Evolutionary conservation across 306 rosid species (phyloP), one percentile per base, ranked within the genome.

Genomic region (Pyrus betulifolia): DNA sequence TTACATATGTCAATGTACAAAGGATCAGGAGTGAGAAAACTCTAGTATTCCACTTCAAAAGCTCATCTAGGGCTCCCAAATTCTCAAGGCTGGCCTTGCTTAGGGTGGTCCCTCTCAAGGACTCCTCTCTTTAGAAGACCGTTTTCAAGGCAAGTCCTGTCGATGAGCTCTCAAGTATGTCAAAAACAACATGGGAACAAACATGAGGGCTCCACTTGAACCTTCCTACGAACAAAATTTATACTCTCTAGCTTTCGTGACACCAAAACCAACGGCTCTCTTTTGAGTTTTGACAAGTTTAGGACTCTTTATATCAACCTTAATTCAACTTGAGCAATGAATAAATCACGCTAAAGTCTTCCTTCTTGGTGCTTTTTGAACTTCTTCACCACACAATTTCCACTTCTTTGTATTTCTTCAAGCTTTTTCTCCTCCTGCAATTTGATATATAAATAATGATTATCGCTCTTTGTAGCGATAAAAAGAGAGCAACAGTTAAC

Each of bases 211-310:
- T 93, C 91, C 79, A 91, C 77, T 57, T 82, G 89, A 17, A 91
- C 71, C 86, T 81, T 85, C 82, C 85, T 85, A 81, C 82, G 84
- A 25, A 82, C 79, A 65, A 91, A 84, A 65, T 70, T 84, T 67
- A 91, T 77, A 25, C 85, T 77, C 40, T 74, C 80, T 30, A 93
- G 79, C 75, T 93, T 60, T 85, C 88, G 61, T 55, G 80, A 63
- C 96, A 93, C 98, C 98, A 91, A 22, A 22, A 86, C 71, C 35
- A 91, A 57, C 31, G 88, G 96, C 70, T 91, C 93, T 75, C 74
- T 76, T 31, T 88, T 88, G 55, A 93, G 74, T 42, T 78, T 88
- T 27, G 97, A 80, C 93, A 93, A 83, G 72, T 70, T 82, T n/a
- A 92, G 66, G 78, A 92, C 96, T 81, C 93, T 88, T 73, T 91